A percentile compares a stretch with the other conserved stretches of the same genome.
Conservation (phyloP, 768 basidiomycete genomes). For the Steccherinum ochraceum region DNA sequence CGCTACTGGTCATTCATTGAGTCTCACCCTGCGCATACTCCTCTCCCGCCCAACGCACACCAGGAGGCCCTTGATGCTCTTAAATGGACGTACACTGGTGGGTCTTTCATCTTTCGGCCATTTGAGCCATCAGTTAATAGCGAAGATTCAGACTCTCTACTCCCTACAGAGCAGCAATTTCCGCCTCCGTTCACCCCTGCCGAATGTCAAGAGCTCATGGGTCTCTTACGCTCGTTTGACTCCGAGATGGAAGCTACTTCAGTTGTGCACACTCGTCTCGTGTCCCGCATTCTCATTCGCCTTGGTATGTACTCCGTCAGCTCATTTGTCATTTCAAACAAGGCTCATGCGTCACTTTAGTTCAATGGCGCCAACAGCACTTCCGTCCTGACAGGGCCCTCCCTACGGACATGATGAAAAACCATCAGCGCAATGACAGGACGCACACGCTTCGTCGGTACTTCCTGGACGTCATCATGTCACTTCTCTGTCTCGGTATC, state of each 20-base stretch:
- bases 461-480: conserved; percentile 51
- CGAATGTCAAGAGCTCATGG: conserved; percentile 72
- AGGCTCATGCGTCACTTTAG: conserved; percentile 23
- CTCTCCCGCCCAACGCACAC: conserved; percentile 48
- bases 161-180: conserved; percentile 49
- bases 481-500: conserved; percentile 67
- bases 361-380: conserved; percentile 63
- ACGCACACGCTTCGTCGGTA: conserved; percentile 40
- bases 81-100: conserved; percentile 78
- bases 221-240: conserved; percentile 43
- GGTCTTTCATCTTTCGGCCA: conserved; percentile 8
- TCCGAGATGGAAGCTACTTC: conserved; percentile 38
- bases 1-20: conserved; percentile 82
- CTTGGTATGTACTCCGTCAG: conserved; percentile 42
- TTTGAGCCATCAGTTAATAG: neutral
- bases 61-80: conserved; percentile 69
- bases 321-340: neutral
- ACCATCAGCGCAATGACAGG: conserved; percentile 20
- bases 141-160: conserved; percentile 48
- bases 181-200: conserved; percentile 68
- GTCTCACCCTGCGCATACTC: conserved; percentile 66
- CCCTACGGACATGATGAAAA: conserved; percentile 41
- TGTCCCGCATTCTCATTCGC: conserved; percentile 63
- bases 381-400: conserved; percentile 66
- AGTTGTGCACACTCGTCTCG: conserved; percentile 53